Evolutionary conservation across 331 rosid species (phyloP).

Genomic region (Saraca asoca): DNA sequence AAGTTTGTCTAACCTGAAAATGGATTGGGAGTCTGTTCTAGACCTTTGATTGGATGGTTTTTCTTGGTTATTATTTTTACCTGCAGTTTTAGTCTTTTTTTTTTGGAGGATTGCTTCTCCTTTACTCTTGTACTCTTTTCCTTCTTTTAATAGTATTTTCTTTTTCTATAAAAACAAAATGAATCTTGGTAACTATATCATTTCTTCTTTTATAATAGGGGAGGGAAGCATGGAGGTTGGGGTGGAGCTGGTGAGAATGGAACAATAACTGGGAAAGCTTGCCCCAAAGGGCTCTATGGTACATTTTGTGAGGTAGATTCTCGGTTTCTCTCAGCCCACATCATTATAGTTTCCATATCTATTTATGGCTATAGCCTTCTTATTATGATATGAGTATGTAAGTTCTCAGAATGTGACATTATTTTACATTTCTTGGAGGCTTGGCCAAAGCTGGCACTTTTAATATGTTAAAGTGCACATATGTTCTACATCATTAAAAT

Average conservation of each 20-base stretch:
- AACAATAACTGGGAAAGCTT: conserved; percentile 75
- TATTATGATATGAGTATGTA: neutral
- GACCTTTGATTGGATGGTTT: no score
- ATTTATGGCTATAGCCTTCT: conserved; percentile 1
- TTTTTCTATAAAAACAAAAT: no score
- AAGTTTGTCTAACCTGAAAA: no score
- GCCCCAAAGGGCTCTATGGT: conserved; percentile 92
- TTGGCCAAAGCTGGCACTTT: conserved; percentile 17
- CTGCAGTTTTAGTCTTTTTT: no score
- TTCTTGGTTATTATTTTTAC: no score
- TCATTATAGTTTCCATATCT: conserved; percentile 19
- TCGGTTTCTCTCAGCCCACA: neutral
- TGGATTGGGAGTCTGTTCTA: no score
- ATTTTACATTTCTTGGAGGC: neutral
- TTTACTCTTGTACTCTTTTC: no score
- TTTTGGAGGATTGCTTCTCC: no score
- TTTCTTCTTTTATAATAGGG: conserved; percentile 55
- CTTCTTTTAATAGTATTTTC: no score
- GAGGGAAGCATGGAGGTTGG: conserved; percentile 69
- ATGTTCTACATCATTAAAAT: conserved; percentile 17
- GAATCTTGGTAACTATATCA: conserved; percentile 2
- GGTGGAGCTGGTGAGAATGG: conserved; percentile 81
- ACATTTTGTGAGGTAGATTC: conserved; percentile 81
- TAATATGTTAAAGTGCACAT: conserved; percentile 8
- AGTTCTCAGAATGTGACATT: conserved; percentile 3